These are phyloP conservation scores for Isoetes taiwanensis DNA, from an alignment of 75 land plant genomes.

Conservation along the genomic window DNA sequence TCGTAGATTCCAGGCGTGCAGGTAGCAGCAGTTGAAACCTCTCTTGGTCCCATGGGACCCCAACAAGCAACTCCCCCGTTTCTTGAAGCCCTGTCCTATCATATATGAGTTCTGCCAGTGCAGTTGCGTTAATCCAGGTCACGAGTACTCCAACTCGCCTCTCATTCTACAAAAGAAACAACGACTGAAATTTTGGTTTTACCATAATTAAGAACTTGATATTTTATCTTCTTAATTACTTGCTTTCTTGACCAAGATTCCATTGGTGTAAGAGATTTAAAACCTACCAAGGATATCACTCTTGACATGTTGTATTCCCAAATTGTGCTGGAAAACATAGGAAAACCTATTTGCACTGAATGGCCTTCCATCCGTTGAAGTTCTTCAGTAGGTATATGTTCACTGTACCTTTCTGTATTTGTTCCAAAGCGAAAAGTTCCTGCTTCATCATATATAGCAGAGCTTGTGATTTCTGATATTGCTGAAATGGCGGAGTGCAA, in stretches of 20 bases:
- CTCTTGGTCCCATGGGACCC: slow-evolving; percentile 10
- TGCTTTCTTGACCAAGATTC: too few relatives aligned
- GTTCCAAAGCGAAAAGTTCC: slow-evolving; percentile 12
- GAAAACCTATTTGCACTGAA: slow-evolving; percentile 13
- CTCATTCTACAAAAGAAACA: not conserved
- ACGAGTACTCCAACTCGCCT: slow-evolving; percentile 18
- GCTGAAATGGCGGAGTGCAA: slow-evolving; percentile 15
- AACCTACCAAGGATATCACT: slow-evolving; percentile 14
- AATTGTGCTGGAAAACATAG: not conserved
- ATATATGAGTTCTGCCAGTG: slow-evolving; percentile 10
- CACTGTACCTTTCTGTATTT: not conserved
- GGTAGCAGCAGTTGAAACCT: slow-evolving; percentile 20
- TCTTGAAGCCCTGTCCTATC: slow-evolving; percentile 30
- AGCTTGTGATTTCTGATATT: slow-evolving; percentile 16
- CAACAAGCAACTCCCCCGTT: slow-evolving; percentile 28
- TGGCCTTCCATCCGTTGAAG: not conserved
- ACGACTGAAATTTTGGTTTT: not conserved
- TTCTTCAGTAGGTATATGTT: not conserved
- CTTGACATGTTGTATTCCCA: slow-evolving; percentile 23
- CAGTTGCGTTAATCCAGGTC: slow-evolving; percentile 24
- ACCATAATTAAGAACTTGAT: not conserved
- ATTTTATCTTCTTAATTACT: not conserved
- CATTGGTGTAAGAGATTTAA: not conserved
- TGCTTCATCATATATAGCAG: slow-evolving; percentile 19
- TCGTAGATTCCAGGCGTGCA: slow-evolving; percentile 3